Evolutionary conservation across 1,139 yeast species (phyloP).

Genomic region (Trichomonascaceae sp.): DNA sequence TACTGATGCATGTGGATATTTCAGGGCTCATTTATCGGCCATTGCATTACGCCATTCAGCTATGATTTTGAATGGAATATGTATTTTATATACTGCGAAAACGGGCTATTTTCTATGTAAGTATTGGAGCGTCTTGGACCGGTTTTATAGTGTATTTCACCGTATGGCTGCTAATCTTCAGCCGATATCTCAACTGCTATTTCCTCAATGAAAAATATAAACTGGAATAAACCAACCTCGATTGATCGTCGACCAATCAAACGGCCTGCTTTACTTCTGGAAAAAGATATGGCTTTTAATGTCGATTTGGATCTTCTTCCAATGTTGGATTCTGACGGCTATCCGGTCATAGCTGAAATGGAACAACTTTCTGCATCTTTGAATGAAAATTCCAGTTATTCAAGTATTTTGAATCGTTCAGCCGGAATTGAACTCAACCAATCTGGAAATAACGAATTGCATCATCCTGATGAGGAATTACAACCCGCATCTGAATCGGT

Average conservation of each 20-base stretch:
- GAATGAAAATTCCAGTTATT: not conserved
- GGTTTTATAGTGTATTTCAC: too few relatives aligned
- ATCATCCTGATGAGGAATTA: not conserved
- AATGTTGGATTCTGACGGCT: not conserved
- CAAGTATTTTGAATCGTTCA: not conserved
- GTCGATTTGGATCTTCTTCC: not conserved
- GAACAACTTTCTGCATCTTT: not conserved
- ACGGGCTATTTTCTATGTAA: conserved; percentile 5
- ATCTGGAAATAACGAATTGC: not conserved
- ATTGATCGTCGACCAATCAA: not conserved
- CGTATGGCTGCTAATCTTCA: not conserved
- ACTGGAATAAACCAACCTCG: not conserved
- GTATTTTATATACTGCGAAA: conserved; percentile 9
- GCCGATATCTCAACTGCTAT: not conserved
- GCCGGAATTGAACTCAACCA: not conserved
- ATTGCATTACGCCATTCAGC: conserved; percentile 11
- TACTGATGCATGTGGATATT: conserved; percentile 1
- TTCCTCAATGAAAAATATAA: not conserved
- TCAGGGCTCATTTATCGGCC: not conserved
- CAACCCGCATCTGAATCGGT: not conserved
- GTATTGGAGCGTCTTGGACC: too few relatives aligned
- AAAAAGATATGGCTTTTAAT: not conserved
- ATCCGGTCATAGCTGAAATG: not conserved
- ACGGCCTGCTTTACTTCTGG: not conserved
- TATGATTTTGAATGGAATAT: conserved; percentile 14